A percentile compares a stretch with the other conserved stretches of the same genome.
Evolutionary conservation across 192 early-diverging fungal genomes (phyloP).

Genomic region (Funneliformis geosporum): DNA sequence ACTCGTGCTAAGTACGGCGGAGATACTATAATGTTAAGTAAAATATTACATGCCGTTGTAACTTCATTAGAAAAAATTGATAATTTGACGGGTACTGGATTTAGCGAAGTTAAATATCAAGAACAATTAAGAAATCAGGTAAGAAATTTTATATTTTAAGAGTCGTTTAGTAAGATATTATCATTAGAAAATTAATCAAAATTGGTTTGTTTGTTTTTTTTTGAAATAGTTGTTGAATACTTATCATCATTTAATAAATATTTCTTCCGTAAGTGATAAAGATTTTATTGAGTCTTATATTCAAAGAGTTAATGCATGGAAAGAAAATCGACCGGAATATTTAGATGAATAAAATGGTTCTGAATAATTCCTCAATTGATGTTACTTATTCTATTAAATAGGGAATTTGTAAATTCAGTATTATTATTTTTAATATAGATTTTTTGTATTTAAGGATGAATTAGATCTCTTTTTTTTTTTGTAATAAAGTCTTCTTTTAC

Average conservation of each 20-base stretch:
- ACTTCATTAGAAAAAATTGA: conserved; percentile 40
- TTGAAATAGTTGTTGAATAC: conserved; percentile 8
- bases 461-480: too few species aligned
- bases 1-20: conserved; percentile 47
- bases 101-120: conserved; percentile 31
- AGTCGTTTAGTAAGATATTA: neutral
- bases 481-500: too few species aligned
- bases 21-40: conserved; percentile 34
- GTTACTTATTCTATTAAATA: too few species aligned
- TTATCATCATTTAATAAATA: conserved; percentile 17
- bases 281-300: conserved; percentile 2
- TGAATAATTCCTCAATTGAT: too few species aligned
- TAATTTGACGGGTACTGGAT: conserved; percentile 21
- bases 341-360: neutral
- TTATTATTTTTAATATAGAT: too few species aligned
- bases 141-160: neutral
- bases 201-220: neutral
- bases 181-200: neutral
- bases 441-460: too few species aligned
- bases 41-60: conserved; percentile 40
- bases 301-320: conserved; percentile 11
- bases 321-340: neutral
- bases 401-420: too few species aligned
- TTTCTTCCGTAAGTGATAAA: conserved; percentile 7
- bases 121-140: conserved; percentile 32